Percentiles rank a stretch among this genome's conserved stretches.
These are phyloP conservation scores for Naganishia sp. DNA, from an alignment of 1,284 basidiomycete species.

Conservation along the genomic window DNA sequence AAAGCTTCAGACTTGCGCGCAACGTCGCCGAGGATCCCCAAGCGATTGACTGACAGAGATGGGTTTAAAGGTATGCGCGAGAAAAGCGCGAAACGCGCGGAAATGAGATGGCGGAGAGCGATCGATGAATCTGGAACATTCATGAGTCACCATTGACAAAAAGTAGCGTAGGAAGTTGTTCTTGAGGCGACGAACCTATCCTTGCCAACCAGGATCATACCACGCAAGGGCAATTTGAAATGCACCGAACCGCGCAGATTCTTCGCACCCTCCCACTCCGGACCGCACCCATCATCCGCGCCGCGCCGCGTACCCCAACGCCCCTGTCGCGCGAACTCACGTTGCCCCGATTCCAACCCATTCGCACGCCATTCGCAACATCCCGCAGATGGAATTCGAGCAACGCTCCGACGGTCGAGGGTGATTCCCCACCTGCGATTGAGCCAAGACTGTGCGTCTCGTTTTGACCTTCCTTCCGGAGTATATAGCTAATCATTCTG, in stretches of 20 bases:
- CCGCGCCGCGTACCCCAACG: not conserved
- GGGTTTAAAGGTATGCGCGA: no score
- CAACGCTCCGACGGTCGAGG: conserved; percentile 1
- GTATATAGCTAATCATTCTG: not conserved
- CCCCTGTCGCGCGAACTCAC: not conserved
- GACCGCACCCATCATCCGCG: not conserved
- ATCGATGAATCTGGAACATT: conserved; percentile 27
- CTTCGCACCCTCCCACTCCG: not conserved
- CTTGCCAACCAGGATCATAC: not conserved
- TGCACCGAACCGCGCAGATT: conserved; percentile 14
- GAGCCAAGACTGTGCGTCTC: conserved; percentile 29
- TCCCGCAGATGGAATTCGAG: conserved; percentile 18
- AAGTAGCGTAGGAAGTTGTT: not conserved
- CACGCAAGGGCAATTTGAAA: not conserved
- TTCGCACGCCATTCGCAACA: not conserved
- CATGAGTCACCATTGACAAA: conserved; percentile 1
- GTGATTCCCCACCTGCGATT: conserved; percentile 2
- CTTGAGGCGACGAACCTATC: not conserved
- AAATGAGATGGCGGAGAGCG: not conserved
- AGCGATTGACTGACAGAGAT: no score
- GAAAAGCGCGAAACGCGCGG: conserved; percentile 1
- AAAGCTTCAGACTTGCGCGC: no score
- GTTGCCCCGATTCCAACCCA: not conserved
- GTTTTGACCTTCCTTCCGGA: no score
- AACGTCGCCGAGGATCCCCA: no score